Evolutionary conservation across 768 basidiomycete genomes (phyloP).

Genomic region (Leccinum imitatum): DNA sequence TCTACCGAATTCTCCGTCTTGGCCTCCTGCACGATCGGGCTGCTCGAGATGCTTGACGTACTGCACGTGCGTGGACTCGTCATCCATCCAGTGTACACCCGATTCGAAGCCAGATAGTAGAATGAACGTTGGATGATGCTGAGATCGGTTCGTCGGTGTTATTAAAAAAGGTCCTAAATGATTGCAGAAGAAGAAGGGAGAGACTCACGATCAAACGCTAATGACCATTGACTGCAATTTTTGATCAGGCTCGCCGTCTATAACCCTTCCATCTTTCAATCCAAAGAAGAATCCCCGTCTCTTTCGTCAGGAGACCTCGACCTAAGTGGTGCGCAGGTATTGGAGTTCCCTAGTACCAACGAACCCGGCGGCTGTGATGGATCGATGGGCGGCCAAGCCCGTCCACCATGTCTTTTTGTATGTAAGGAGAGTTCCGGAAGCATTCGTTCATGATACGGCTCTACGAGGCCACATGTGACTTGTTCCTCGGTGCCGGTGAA

Average conservation of each 20-base stretch:
- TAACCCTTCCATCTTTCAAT: constrained; percentile 63
- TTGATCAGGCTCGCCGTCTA: constrained; percentile 84
- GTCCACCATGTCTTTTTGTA: constrained; percentile 79
- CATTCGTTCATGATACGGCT: constrained; percentile 88
- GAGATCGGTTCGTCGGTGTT: constrained; percentile 16
- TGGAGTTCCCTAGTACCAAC: constrained; percentile 62
- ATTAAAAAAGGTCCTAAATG: constrained; percentile 14
- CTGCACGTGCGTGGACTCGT: constrained; percentile 85
- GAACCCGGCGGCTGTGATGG: constrained; percentile 64
- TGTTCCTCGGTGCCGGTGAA: constrained; percentile 69
- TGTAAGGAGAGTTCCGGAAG: constrained; percentile 65
- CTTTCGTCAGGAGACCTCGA: constrained; percentile 25
- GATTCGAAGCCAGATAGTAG: constrained; percentile 61
- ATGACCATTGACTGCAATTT: constrained; percentile 79
- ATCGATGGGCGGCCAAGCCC: constrained; percentile 93
- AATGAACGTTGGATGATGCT: constrained; percentile 88
- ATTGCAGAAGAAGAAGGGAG: neutral
- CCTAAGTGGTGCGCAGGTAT: constrained; percentile 22
- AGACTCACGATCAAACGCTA: constrained; percentile 76
- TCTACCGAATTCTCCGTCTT: constrained; percentile 76
- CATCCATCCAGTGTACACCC: constrained; percentile 55
- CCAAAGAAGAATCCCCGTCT: constrained; percentile 37
- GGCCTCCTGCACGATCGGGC: constrained; percentile 62
- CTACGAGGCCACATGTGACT: constrained; percentile 86
- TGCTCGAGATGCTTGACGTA: constrained; percentile 83